Evolutionary conservation across 2,329 filamentous ascomycete genomes (phyloP), one percentile per base, ranked within the genome.

Genomic region (Colletotrichum australisinense): DNA sequence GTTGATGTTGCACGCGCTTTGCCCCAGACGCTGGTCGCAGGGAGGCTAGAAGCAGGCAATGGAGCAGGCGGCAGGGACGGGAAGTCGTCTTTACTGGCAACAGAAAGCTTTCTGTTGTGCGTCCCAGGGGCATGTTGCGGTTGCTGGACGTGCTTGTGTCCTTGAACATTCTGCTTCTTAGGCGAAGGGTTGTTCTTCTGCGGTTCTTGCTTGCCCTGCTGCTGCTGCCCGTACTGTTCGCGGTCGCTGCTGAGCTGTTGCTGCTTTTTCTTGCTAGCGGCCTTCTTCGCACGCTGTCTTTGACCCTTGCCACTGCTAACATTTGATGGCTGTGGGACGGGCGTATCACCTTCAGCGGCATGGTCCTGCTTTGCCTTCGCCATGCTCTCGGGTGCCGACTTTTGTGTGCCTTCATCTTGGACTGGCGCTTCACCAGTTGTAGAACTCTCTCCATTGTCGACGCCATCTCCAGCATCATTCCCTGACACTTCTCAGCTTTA

Each of bases 1-100:
- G 35, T 32, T n/a, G 49, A 35, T n/a, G 22, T 42, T 19, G 64
- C 28, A 26, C 35, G 57, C 52, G 28, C 32, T 53, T 63, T 72
- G 30, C 64, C 69, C 69, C 69, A 72, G 28, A 46, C 53, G 38
- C 65, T 63, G 14, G 16, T 42, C 1, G 65, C 32, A 5, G 58
- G 69, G 12, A 68, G 65, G 19, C 57, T 58, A 2, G 69, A 42
- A 32, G 24, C 53, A 32, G 63, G 46, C 28, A 35, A 30, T 24
- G 42, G 58, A 24, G 42, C 55, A 16, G 63, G 38, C 2, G 77
- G 76, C 49, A 80, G 67, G 6, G 74, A 78, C 24, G 78, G 78
- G 77, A 78, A 81, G 16, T 80, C 76, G 1, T 79, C 75, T 9
- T 68, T 76, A 64, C 76, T 76, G 26, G 32, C 30, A 24, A 63